Evolutionary conservation across 805 yeast genomes (phyloP), one percentile per base, ranked within the genome.

Genomic region (Priceomyces castillae): DNA sequence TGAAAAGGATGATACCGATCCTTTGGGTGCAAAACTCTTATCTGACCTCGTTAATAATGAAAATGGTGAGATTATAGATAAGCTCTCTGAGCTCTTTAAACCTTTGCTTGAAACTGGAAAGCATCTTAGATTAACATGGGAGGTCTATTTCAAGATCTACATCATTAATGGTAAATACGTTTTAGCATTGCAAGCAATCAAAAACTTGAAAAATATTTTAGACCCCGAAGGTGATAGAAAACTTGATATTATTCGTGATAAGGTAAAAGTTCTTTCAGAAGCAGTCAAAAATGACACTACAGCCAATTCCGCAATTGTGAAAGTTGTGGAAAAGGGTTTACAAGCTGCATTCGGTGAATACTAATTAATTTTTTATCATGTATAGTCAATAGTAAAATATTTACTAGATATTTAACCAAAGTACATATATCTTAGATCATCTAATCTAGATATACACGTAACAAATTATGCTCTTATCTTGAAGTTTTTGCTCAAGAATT

Each of bases 1-100:
- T 35, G 73, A 58, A 47, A 66, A 67, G 42, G 72, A 74, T 14
- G 87, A 82, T 46, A 61, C 65, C 4, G 90, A 85, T 65, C 74
- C 80, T 2, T 73, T 82, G 48, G 92, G 89, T 26, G 71, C 72
- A 20, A 63, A 67, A 30, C 57, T 73, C 30, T 50, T 69, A 33
- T 34, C 53, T 10, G 64, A 61, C 22, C 53, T 67, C 44, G 41
- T 39, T 7, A 54, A 54, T 35, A 53, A 51, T 34, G 31, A 54
- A 2, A 53, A 64, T 26, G 54, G 66, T 31, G 57, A 68, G 14
- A 71, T 81, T 39, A 52, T 82, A 38, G 73, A 68, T 6, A 62
- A 64, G 11, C 71, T 83, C n/a, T 67, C 58, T 41, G 61, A 54
- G 15, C 57, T 68, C 18, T 66, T 68, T 52, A 67, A 67, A 53